Percentiles rank a stretch among this genome's conserved stretches.
These are phyloP conservation scores for Trichosporon sp. DNA, from an alignment of 1,284 basidiomycete species.

Conservation along the genomic window DNA sequence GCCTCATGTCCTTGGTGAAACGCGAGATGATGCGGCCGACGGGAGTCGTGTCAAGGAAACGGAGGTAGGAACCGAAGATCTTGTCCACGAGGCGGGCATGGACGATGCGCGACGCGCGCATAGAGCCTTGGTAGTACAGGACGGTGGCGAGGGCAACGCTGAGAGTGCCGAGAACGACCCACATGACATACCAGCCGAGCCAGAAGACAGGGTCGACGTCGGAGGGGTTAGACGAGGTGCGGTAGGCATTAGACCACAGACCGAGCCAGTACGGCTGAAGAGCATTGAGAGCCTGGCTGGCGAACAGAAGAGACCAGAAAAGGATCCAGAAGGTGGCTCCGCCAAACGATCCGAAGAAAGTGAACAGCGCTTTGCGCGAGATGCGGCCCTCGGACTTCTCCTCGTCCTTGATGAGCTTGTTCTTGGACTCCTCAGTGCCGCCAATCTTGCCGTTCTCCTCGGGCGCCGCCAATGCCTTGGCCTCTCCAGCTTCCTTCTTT, in stretches of 20 bases:
- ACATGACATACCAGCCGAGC: conserved; percentile 51
- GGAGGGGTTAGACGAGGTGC: conserved; percentile 34
- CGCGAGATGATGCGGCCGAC: conserved; percentile 58
- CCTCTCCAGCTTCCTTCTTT: conserved; percentile 43
- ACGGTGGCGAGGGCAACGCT: conserved; percentile 40
- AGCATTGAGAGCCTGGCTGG: conserved; percentile 39
- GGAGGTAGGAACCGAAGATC: conserved; percentile 57
- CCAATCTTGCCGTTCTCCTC: conserved; percentile 30
- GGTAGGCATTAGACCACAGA: conserved; percentile 58
- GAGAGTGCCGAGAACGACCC: conserved; percentile 36
- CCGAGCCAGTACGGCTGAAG: conserved; percentile 58
- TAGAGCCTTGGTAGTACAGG: conserved; percentile 48
- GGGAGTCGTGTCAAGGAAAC: conserved; percentile 59
- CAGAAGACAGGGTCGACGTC: conserved; percentile 48
- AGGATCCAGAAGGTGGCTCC: conserved; percentile 48
- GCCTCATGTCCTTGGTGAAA: conserved; percentile 58
- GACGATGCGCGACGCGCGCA: conserved; percentile 56
- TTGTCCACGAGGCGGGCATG: conserved; percentile 57
- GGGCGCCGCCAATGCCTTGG: conserved; percentile 29
- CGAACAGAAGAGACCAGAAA: conserved; percentile 35
- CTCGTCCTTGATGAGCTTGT: conserved; percentile 55
- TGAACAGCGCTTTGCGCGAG: conserved; percentile 47
- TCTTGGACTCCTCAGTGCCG: conserved; percentile 18
- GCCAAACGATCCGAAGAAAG: conserved; percentile 47
- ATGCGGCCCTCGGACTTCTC: conserved; percentile 59